Conservation (phyloP, 345 rosid genomes). For the Fremontodendron californicum region DNA sequence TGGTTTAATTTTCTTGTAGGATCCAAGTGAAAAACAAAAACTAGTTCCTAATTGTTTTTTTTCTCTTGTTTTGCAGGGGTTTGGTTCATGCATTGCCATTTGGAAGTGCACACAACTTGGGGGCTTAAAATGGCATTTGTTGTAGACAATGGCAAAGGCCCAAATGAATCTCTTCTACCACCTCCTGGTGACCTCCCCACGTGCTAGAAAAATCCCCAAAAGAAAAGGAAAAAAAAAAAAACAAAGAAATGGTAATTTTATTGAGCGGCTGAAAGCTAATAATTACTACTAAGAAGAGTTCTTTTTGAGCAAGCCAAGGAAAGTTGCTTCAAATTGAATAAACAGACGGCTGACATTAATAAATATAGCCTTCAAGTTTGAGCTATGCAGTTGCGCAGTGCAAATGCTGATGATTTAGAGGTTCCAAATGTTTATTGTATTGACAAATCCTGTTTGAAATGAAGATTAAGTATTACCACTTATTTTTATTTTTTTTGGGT, state of each 20-base stretch:
- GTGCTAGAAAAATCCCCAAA: no score
- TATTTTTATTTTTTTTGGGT: not conserved
- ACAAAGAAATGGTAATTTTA: not conserved
- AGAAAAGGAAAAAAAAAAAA: not conserved
- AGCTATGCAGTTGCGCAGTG: not conserved
- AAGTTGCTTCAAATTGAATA: conserved; percentile 12
- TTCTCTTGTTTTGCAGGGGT: conserved; percentile 25
- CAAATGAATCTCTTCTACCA: conserved; percentile 61
- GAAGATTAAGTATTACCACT: not conserved
- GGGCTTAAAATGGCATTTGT: conserved; percentile 94
- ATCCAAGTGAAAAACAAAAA: not conserved
- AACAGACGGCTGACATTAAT: not conserved
- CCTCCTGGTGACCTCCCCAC: conserved; percentile 84
- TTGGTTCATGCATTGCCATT: conserved; percentile 95
- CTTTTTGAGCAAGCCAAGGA: not conserved
- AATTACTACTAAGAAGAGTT: conserved; percentile 6
- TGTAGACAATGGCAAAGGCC: conserved; percentile 81
- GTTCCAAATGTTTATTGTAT: not conserved
- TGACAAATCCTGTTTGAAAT: not conserved
- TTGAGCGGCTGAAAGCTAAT: not conserved
- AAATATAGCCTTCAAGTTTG: not conserved
- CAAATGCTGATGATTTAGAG: not conserved
- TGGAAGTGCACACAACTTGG: conserved; percentile 95
- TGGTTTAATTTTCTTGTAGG: not conserved
- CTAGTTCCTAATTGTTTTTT: not conserved